Base-by-base conservation (phyloP, 768 basidiomycete genomes). In the Leccinum rimulosum region DNA sequence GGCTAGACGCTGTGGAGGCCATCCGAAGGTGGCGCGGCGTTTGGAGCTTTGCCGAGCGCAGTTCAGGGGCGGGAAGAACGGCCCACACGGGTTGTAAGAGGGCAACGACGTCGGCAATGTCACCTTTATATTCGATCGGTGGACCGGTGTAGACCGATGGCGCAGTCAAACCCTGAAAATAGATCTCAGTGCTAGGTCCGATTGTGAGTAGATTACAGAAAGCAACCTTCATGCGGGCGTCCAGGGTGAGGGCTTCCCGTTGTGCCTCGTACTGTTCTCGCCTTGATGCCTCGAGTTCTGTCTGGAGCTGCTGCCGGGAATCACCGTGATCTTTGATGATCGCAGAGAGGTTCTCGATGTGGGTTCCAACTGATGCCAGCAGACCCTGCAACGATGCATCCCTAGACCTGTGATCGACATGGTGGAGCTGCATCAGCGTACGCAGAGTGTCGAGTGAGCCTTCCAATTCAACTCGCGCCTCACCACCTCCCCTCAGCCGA, bases 21-120 rank as follows among this genome's bases (percentile, higher is more conserved):
- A 81, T 79, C 47, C 80, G 83, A 74, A 80, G 82, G 53, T 74
- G 74, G 56, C 80, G 80, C 51, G 73, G 78, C 57, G 70, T 67
- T 45, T 72, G 75, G 62, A 89, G 82, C 66, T 84, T 89, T 52
- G 84, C 75, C 1, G 84, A 87, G 30, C 95, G 89, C 12, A 87
- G 82, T 73, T 95, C 91, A 10, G 91, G 86, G 2, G 93, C 90
- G 11, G 95, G 95, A 0, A 98, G 82, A 43, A 88, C 78, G 5
- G 80, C 74, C 93, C 94, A 98, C 25, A 96, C 66, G 10, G 90
- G 84, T 53, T 81, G 81, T 31, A 96, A 81, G 22, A 87, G 71
- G 6, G 85, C 77, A 38, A 85, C 77, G 60, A 92, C 77, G 7
- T 81, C 79, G 27, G 78, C 77, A 17, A 82, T 77, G 50, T 87